Conservation (phyloP, 306 rosid species). For the Canavalia ensiformis region DNA sequence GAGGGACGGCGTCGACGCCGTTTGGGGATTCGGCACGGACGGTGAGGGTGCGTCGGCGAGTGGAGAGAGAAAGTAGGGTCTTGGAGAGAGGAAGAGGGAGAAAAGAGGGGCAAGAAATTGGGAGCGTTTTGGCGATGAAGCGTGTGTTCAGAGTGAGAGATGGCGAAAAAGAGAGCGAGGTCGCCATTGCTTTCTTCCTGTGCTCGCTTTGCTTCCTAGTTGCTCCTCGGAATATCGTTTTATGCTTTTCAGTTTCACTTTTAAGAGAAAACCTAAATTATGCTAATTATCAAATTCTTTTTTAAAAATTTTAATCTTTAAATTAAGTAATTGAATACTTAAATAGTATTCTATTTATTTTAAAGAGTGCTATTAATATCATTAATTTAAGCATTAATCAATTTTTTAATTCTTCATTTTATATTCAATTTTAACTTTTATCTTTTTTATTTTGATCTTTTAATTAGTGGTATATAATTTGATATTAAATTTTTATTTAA, state of each 20-base stretch:
- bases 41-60: conserved; percentile 45
- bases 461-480: too few species aligned
- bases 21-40: conserved; percentile 62
- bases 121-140: conserved; percentile 39
- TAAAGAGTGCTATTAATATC: too few species aligned
- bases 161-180: conserved; percentile 47
- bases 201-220: too few species aligned
- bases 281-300: too few species aligned
- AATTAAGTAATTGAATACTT: too few species aligned
- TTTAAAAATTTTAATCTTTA: too few species aligned
- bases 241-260: background rate
- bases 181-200: conserved; percentile 46
- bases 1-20: conserved; percentile 59
- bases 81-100: conserved; percentile 10
- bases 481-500: too few species aligned
- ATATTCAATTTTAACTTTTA: too few species aligned
- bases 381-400: too few species aligned
- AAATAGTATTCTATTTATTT: too few species aligned
- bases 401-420: too few species aligned
- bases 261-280: background rate
- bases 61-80: conserved; percentile 42
- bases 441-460: too few species aligned
- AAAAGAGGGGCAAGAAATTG: conserved; percentile 31
- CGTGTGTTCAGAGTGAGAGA: conserved; percentile 42
- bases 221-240: background rate